A percentile compares a stretch with the other conserved stretches of the same genome.
These are phyloP conservation scores for Linum usitatissimum DNA, from an alignment of 345 rosid genomes.

Conservation along the genomic window DNA sequence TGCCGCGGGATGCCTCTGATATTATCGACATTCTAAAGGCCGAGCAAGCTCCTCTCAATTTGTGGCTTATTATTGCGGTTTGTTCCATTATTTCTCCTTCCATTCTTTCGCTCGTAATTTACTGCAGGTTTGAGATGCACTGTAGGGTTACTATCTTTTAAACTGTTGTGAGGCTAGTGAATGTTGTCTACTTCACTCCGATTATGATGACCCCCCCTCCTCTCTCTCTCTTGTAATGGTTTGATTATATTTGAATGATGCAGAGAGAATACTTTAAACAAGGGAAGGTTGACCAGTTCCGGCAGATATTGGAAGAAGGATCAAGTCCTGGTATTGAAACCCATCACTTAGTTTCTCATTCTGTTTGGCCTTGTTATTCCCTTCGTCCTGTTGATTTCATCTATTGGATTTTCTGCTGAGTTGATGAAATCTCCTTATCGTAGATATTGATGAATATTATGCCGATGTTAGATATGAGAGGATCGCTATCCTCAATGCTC, in stretches of 20 bases:
- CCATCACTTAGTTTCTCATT: neutral
- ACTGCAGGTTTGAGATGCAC: neutral
- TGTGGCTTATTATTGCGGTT: constrained; percentile 97
- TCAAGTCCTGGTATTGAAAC: constrained; percentile 67
- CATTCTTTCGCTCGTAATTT: neutral
- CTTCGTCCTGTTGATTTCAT: neutral
- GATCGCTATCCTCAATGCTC: constrained; percentile 87
- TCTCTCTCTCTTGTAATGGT: neutral
- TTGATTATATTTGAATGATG: constrained; percentile 8
- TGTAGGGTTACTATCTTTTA: neutral
- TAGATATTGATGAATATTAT: constrained; percentile 95
- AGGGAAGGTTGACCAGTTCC: constrained; percentile 83
- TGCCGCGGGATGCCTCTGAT: constrained; percentile 92
- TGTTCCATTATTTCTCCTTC: neutral
- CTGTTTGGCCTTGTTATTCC: neutral
- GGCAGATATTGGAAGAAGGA: constrained; percentile 94
- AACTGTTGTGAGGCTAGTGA: neutral
- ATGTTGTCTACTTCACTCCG: neutral
- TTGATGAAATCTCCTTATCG: constrained; percentile 3
- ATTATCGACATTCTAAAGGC: constrained; percentile 97
- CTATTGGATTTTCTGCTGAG: neutral
- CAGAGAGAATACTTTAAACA: constrained; percentile 97
- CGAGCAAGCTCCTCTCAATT: constrained; percentile 97
- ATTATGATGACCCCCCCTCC: neutral
- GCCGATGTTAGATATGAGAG: constrained; percentile 94